Percentiles rank a stretch among this genome's conserved stretches.
These are phyloP conservation scores for Arachis stenosperma DNA, from an alignment of 306 rosid genomes.

Conservation along the genomic window DNA sequence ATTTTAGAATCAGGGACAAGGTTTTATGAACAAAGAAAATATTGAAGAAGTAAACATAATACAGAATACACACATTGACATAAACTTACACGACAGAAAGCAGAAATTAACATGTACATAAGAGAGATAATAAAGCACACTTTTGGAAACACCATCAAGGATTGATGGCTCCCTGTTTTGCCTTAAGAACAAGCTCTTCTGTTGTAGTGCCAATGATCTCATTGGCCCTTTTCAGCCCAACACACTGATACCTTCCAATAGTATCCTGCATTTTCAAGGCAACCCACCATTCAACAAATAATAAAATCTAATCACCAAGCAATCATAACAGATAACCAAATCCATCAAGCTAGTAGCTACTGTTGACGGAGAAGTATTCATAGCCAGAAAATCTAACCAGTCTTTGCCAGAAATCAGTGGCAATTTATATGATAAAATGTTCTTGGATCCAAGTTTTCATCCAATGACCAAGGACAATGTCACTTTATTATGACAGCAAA, in stretches of 20 bases:
- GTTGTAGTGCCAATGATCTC: constrained; percentile 95
- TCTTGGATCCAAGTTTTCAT: too few relatives aligned
- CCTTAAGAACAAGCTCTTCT: constrained; percentile 84
- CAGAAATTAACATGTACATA: constrained; percentile 33
- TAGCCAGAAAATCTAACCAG: too few relatives aligned
- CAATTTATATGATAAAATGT: too few relatives aligned
- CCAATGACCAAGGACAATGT: too few relatives aligned
- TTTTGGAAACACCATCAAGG: constrained; percentile 37
- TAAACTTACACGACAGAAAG: constrained; percentile 22
- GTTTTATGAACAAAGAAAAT: constrained; percentile 27
- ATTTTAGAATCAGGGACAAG: not conserved
- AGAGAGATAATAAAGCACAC: constrained; percentile 26
- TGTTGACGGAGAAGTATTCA: too few relatives aligned
- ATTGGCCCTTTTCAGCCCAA: constrained; percentile 84
- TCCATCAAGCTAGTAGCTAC: not conserved
- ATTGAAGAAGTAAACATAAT: constrained; percentile 1
- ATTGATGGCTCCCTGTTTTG: constrained; percentile 51
- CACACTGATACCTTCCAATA: constrained; percentile 76
- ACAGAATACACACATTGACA: constrained; percentile 6
- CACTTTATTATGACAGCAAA: too few relatives aligned
- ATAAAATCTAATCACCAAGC: constrained; percentile 10
- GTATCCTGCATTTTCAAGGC: constrained; percentile 62
- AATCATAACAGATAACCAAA: not conserved
- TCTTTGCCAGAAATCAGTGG: too few relatives aligned
- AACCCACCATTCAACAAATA: not conserved